A percentile compares a stretch with the other conserved stretches of the same genome.
phyloP scores from a whole-genome alignment of 176 grass and related monocot species.

The Oryza rufipogon region DNA sequence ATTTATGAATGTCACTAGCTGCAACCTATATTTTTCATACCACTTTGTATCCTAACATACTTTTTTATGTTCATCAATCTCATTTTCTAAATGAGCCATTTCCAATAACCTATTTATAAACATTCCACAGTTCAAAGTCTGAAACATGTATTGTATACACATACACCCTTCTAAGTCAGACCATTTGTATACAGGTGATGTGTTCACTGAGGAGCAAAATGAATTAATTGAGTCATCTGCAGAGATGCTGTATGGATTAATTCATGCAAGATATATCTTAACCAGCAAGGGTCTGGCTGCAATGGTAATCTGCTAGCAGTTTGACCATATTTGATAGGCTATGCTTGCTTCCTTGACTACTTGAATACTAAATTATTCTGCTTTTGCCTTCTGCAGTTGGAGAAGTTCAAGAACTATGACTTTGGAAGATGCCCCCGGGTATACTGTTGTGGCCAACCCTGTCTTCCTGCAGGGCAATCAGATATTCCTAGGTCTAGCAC shows the following conservation, averaged over 20 bases:
- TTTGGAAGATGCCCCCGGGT: slow-evolving; percentile 97
- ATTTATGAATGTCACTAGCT: slow-evolving; percentile 23
- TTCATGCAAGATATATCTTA: slow-evolving; percentile 90
- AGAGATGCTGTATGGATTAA: slow-evolving; percentile 97
- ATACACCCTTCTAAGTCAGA: slow-evolving; percentile 24
- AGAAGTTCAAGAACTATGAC: slow-evolving; percentile 97
- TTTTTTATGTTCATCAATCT: slow-evolving; percentile 32
- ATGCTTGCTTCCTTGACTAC: slow-evolving; percentile 19
- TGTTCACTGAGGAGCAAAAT: slow-evolving; percentile 95
- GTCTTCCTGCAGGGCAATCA: slow-evolving; percentile 91
- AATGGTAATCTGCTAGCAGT: slow-evolving; percentile 61
- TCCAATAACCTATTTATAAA: neutral
- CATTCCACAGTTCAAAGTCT: slow-evolving; percentile 9
- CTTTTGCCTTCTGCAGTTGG: slow-evolving; percentile 61
- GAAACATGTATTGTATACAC: slow-evolving; percentile 24
- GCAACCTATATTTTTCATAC: slow-evolving; percentile 19
- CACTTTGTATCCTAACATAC: slow-evolving; percentile 15
- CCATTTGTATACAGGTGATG: slow-evolving; percentile 63
- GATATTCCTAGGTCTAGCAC: slow-evolving; percentile 93
- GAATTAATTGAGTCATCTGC: slow-evolving; percentile 95
- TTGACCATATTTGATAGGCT: slow-evolving; percentile 24
- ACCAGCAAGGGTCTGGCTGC: slow-evolving; percentile 96
- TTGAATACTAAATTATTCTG: slow-evolving; percentile 10
- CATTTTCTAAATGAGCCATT: slow-evolving; percentile 30
- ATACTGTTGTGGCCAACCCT: slow-evolving; percentile 92